Evolutionary conservation across 129 eudicot species (phyloP).

Genomic region (Saposhnikovia divaricata): DNA sequence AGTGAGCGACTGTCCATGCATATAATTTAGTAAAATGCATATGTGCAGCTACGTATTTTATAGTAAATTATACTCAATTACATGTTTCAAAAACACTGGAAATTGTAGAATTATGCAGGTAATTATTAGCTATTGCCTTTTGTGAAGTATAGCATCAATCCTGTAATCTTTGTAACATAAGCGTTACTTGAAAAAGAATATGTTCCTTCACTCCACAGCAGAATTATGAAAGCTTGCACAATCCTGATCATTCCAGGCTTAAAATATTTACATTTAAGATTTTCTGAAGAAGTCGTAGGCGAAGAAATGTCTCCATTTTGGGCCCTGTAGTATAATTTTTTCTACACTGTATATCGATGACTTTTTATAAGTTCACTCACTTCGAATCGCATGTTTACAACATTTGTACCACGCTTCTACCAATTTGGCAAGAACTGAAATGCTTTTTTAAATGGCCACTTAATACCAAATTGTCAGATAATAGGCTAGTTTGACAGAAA

Average conservation of each 20-base stretch:
- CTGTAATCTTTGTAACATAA: not conserved
- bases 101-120: not conserved
- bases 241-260: not conserved
- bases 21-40: not conserved
- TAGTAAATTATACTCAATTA: not conserved
- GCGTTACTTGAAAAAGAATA: not conserved
- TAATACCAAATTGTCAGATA: not conserved
- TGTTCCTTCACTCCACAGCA: not conserved
- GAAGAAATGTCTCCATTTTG: too few relatives aligned
- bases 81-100: not conserved
- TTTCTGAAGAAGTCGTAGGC: too few relatives aligned
- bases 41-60: not conserved
- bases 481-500: not conserved
- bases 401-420: too few relatives aligned
- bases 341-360: too few relatives aligned
- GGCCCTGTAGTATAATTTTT: too few relatives aligned
- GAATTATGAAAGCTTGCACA: not conserved
- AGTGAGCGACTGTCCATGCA: not conserved
- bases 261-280: not conserved
- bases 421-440: too few relatives aligned
- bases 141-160: not conserved
- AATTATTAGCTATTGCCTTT: not conserved
- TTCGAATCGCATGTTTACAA: too few relatives aligned
- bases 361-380: too few relatives aligned
- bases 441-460: not conserved